Base-by-base conservation (phyloP, 176 grass and related monocot species). In the Puccinellia tenuiflora region DNA sequence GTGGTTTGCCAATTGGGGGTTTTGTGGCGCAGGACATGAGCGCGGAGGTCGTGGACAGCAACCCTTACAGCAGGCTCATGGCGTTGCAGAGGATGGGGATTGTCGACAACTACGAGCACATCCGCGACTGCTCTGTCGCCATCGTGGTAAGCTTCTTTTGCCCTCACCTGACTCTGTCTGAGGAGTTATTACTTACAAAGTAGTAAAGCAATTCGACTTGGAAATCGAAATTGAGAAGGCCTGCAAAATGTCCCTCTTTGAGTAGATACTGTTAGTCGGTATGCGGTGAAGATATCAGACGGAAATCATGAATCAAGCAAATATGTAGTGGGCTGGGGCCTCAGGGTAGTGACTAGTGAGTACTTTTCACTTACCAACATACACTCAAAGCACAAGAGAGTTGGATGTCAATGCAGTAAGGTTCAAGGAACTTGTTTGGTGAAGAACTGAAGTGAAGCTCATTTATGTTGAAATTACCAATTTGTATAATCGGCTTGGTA, bases 1-100 rank as follows among this genome's bases (percentile, higher is more conserved):
- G 50, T 29, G 54, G 30, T 2, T 17, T 43, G 37, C 15, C 78
- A 9, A 82, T 46, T 40, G 26, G 26, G 57, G 26, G 11, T 60
- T 56, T 15, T 25, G 35, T 59, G 33, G 22, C 73, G 81, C 91
- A 98, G 96, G 91, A 93, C 72, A 96, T 98, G 96, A 98, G 96
- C 86, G 72, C 93, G 15, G 96, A 98, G 78, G 96, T 98, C 37
- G 83, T 96, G 28, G 93, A 96, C 37, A 93, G 91, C 83, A 98
- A 98, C 28, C 91, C 96, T 0, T 98, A 98, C 83, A 93, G 91
- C 68, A 90, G 96, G 76, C 76, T 98, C 63, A 99, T 99, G 96
- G 96, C 96, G 75, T 81, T 99, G 85, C 93, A 95, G 81, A 75
- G 96, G 68, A 98, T 98, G 96, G 96, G 96, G 18, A 91, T 98